These are phyloP conservation scores for Karstenula rhodostoma DNA, from an alignment of 2,329 filamentous ascomycete species.

Conservation along the genomic window DNA sequence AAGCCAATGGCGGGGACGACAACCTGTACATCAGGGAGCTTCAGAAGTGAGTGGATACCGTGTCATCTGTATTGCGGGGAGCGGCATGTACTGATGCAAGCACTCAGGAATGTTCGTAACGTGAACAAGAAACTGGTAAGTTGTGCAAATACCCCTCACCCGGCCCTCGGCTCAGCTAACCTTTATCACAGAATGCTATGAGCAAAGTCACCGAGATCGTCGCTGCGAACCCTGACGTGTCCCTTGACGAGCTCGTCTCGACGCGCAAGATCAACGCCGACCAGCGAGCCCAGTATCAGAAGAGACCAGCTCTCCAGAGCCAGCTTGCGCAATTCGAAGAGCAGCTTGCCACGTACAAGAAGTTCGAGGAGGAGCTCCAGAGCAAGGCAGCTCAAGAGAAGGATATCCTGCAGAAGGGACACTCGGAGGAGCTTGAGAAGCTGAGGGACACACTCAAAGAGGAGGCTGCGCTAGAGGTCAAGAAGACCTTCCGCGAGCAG, in stretches of 20 bases:
- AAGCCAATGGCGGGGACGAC: slow-evolving; percentile 70
- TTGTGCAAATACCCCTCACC: slow-evolving; percentile 25
- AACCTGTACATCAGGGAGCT: slow-evolving; percentile 86
- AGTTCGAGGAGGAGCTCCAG: slow-evolving; percentile 77
- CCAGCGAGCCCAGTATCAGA: slow-evolving; percentile 78
- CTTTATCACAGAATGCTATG: slow-evolving; percentile 65
- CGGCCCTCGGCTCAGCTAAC: slow-evolving; percentile 28
- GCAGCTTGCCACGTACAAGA: slow-evolving; percentile 76
- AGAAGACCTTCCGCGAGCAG: slow-evolving; percentile 64
- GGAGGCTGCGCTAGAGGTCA: slow-evolving; percentile 59
- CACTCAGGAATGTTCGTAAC: slow-evolving; percentile 82
- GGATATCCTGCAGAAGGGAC: slow-evolving; percentile 61
- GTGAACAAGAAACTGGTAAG: slow-evolving; percentile 93
- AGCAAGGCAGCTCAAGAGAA: slow-evolving; percentile 66
- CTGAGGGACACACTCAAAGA: slow-evolving; percentile 63
- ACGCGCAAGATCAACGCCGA: slow-evolving; percentile 80
- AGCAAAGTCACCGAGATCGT: slow-evolving; percentile 76
- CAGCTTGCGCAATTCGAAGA: slow-evolving; percentile 76
- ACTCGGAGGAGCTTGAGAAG: slow-evolving; percentile 66
- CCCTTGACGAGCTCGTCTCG: slow-evolving; percentile 76
- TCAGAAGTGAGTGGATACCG: slow-evolving; percentile 75
- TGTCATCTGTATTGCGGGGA: slow-evolving; percentile 10
- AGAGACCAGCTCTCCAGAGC: slow-evolving; percentile 76
- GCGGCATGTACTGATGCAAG: slow-evolving; percentile 25
- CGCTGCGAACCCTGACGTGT: slow-evolving; percentile 72